Evolutionary conservation across 352 stramenopile genomes (phyloP).

Genomic region (Phytophthora idaei): DNA sequence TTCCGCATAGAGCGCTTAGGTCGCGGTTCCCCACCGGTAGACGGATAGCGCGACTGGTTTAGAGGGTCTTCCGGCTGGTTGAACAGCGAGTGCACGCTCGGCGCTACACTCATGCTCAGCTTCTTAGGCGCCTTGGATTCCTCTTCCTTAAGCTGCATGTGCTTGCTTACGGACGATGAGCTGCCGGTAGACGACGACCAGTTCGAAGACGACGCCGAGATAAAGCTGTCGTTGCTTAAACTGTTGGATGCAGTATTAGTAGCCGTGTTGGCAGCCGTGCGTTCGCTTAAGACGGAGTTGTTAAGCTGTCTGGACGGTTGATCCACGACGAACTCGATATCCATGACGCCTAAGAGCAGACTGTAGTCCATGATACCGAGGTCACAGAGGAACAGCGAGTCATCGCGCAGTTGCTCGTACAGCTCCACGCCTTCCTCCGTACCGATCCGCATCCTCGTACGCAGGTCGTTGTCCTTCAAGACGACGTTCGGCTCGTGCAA

Average conservation of each 20-base stretch:
- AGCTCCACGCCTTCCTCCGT: constrained; percentile 55
- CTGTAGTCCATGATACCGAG: constrained; percentile 93
- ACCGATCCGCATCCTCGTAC: constrained; percentile 81
- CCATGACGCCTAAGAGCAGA: constrained; percentile 84
- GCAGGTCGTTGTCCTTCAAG: constrained; percentile 88
- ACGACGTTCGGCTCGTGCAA: constrained; percentile 87
- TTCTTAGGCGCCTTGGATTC: constrained; percentile 15
- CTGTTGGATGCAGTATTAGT: constrained; percentile 23
- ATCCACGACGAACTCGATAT: constrained; percentile 85
- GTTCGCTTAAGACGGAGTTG: constrained; percentile 33
- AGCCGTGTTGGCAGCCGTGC: constrained; percentile 25
- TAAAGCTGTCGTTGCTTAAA: constrained; percentile 48
- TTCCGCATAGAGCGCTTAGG: constrained; percentile 64
- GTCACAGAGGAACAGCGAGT: constrained; percentile 78
- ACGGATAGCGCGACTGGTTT: constrained; percentile 30
- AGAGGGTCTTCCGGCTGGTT: constrained; percentile 25
- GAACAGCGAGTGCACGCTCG: constrained; percentile 44
- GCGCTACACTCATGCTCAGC: constrained; percentile 17
- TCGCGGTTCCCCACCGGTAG: constrained; percentile 22
- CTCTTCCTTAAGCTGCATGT: constrained; percentile 19
- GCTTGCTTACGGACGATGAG: constrained; percentile 26
- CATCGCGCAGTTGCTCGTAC: constrained; percentile 69
- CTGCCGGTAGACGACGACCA: constrained; percentile 30
- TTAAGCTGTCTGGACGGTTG: constrained; percentile 42
- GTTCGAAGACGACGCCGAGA: constrained; percentile 41